Conservation (phyloP, 2,329 filamentous ascomycete genomes). For the Pseudocercospora cruenta region DNA sequence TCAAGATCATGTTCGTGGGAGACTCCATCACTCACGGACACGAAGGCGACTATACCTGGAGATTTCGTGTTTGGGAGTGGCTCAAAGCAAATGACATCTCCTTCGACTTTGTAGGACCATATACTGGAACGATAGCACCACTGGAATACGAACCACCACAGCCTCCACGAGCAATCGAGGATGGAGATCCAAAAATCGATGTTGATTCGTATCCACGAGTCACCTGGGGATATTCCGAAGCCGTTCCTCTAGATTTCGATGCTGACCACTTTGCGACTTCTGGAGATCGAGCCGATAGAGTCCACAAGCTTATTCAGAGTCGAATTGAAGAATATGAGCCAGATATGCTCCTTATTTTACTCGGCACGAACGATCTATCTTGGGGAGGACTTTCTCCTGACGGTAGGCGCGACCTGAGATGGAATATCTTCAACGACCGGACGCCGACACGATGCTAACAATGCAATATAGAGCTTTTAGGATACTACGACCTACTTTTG, state of each 20-base stretch:
- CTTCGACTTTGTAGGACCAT: conserved; percentile 44
- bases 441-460: background rate
- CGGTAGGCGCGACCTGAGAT: background rate
- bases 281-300: conserved; percentile 41
- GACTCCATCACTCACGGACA: conserved; percentile 33
- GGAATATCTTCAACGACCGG: background rate
- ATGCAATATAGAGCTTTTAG: conserved; percentile 19
- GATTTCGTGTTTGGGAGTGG: conserved; percentile 49
- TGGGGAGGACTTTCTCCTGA: conserved; percentile 29
- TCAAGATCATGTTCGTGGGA: conserved; percentile 29
- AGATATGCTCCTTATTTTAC: conserved; percentile 35
- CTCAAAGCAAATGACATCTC: conserved; percentile 33
- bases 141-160: conserved; percentile 5
- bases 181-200: background rate
- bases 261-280: conserved; percentile 24
- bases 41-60: conserved; percentile 50
- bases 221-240: conserved; percentile 39
- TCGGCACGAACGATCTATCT: conserved; percentile 34
- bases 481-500: conserved; percentile 37
- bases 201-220: conserved; percentile 19
- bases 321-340: conserved; percentile 38
- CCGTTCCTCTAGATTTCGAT: conserved; percentile 34
- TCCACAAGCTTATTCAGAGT: conserved; percentile 34
- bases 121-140: conserved; percentile 22
- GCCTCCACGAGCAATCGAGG: conserved; percentile 7